Base-by-base conservation (phyloP, 495 filamentous ascomycete genomes). In the Penicillium cinerascens region DNA sequence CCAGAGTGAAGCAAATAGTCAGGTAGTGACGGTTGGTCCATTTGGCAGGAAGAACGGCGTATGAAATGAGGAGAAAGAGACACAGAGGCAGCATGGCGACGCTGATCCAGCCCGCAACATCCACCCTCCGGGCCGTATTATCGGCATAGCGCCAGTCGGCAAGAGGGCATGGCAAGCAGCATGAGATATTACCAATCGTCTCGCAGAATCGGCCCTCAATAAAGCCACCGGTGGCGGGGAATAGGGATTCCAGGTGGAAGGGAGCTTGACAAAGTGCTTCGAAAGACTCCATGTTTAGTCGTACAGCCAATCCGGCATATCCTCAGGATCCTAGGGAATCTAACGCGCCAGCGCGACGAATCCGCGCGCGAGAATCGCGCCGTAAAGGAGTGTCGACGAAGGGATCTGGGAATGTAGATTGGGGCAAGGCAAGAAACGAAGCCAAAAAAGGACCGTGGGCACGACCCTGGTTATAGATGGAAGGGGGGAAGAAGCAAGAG, bases 1-100 rank as follows among this genome's bases (percentile, higher is more conserved):
- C 87, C 48, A 88, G 66, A 0, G 90, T 85, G 50, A 97, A 78
- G 64, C 88, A 90, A 44, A 96, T 85, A 61, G 88, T 96, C 41
- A 97, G 70, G 61, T 97, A 97, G 65, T 97, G 93, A 46, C 91
- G 85, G 60, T 89, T 82, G 16, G 95, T 96, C 73, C 86, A 89
- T 67, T 93, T 89, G n/a, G 87, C 82, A 1, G 95, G 90, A 42
- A 98, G 78, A 13, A 88, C 81, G 6, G 84, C 72, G 73, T 89
- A 97, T 13, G 91, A 96, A 11, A 92, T 37, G 7, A 97, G 75
- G 47, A 97, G 73, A 60, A 93, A 93, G 23, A 84, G 61, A 54
- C 84, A 85, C 54, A 87, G 82, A 26, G 84, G 75, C 27, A 91
- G 78, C 50, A 89, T 80, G 7, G 76, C 83, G 23, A 96, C 84